Base-by-base conservation (phyloP, 208 protist genomes). In the Acanthamoeba lenticulata region DNA sequence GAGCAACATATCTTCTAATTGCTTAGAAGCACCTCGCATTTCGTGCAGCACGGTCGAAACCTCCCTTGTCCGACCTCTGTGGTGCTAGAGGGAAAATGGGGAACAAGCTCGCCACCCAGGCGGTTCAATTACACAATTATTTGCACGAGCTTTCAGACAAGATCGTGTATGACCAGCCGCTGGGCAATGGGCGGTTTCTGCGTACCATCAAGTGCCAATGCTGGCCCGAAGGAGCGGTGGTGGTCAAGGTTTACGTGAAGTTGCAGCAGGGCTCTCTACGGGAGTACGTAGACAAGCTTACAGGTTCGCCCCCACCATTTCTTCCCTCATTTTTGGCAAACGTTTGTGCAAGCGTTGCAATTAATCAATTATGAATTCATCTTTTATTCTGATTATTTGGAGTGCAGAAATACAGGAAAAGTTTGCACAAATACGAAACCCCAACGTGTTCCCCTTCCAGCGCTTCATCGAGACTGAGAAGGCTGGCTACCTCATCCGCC, bases 201-300 rank as follows among this genome's bases (percentile, higher is more conserved):
- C 95, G 94, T n/a, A 96, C 95, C 29, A 32, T 96, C 24, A 94
- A 95, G 72, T 67, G 77, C 44, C 55, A 62, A 24, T 72, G 74
- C 47, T 89, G 94, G 32, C 92, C 57, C 55, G 93, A 85, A 81
- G 94, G 94, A n/a, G 24, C 72, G 44, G 88, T 96, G 1, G 67
- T 96, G 90, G 92, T 96, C 38, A 96, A 96, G 40, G 92, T 96
- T n/a, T 96, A 94, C 47, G 85, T 94, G 44, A 96, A 96, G 47
- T 81, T 74, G 11, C 38, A 79, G 9, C 42, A 38, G 94, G 93
- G 94, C 34, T 85, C 62, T 34, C 32, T 93, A 24, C 27, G 60
- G 79, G 45, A 55, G 32, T 77, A 94, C 44, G 91, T 94, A 74
- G 40, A 60, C 45, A 85, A 52, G 67, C 86, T 95, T 47, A 90